Evolutionary conservation across 805 yeast genomes (phyloP), one percentile per base, ranked within the genome.

Genomic region (Myxozyma monticola): DNA sequence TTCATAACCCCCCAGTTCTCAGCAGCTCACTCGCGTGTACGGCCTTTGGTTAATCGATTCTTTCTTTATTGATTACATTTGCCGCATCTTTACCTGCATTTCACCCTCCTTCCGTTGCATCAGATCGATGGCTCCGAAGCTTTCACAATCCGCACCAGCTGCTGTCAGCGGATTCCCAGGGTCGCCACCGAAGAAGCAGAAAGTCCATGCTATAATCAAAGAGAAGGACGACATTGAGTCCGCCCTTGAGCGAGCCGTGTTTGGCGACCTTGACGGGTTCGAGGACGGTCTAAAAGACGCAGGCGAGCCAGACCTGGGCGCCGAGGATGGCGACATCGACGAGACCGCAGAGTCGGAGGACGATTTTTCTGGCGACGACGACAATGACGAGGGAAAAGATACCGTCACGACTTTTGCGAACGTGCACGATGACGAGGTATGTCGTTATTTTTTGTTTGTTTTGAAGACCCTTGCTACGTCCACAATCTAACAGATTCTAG

Each of bases 211-310:
- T 24, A 26, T 34, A 24, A 24, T 15, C 33, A 26, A 34, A 24
- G 85, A 84, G 28, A 91, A 93, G 60, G 95, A 87, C 65, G 84
- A 79, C 44, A 96, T 88, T 65, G 99, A 93, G 68, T 60, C 83
- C 37, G 77, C 71, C 48, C 76, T 93, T 43, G 96, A 90, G 56
- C 85, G 79, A 66, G 74, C 88, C 12, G 96, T 93, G 3, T 90
- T 93, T 69, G 98, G 99, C 14, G 98, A 93, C 65, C 60, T 76
- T 2, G 85, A 80, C 48, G 85, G 91, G 26, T 84, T 85, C 70
- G 86, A 82, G 61, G 64, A 68, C 28, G 84, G 82, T 52, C 72
- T 88, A 43, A 88, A 83, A 58, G 76, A 82, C 54, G 70, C 40
- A 3, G 54, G 42, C 15, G 56, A 31, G 10, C 52, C 72, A 25